phyloP scores from a whole-genome alignment of 768 basidiomycete species.

The Boletales sp. region DNA sequence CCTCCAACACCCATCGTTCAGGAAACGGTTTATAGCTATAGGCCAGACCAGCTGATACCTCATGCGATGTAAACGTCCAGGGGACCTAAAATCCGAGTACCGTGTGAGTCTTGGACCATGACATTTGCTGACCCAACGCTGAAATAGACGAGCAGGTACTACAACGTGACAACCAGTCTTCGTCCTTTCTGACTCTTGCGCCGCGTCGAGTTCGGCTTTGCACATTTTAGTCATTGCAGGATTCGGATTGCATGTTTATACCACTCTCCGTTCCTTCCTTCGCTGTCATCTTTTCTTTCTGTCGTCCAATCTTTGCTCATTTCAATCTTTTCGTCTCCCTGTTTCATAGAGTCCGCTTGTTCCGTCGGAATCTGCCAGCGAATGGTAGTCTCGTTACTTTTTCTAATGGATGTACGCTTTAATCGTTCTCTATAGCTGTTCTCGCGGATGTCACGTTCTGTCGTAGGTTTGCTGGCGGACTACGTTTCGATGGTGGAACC shows the following conservation, averaged over 20 bases:
- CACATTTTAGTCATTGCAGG: not conserved
- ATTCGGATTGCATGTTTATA: slow-evolving; percentile 13
- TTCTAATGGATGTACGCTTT: no score
- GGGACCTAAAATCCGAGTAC: no score
- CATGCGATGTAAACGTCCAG: no score
- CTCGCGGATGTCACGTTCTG: not conserved
- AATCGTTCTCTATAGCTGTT: not conserved
- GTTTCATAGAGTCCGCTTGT: not conserved
- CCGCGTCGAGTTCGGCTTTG: not conserved
- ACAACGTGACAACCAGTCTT: no score
- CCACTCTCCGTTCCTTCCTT: not conserved
- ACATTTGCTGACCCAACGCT: not conserved
- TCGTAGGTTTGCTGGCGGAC: not conserved
- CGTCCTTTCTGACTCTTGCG: no score
- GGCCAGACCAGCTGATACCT: not conserved
- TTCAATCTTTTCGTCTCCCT: not conserved
- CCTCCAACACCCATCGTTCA: slow-evolving; percentile 47
- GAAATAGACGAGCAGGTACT: not conserved
- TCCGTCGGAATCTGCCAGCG: not conserved
- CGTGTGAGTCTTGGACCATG: not conserved
- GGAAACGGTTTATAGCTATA: slow-evolving; percentile 45
- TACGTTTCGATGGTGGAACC: not conserved
- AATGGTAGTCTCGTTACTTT: no score
- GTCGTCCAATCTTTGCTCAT: not conserved
- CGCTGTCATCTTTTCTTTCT: not conserved